Evolutionary conservation across 208 protist species (phyloP).

Genomic region (Trypanosoma platydactyli): DNA sequence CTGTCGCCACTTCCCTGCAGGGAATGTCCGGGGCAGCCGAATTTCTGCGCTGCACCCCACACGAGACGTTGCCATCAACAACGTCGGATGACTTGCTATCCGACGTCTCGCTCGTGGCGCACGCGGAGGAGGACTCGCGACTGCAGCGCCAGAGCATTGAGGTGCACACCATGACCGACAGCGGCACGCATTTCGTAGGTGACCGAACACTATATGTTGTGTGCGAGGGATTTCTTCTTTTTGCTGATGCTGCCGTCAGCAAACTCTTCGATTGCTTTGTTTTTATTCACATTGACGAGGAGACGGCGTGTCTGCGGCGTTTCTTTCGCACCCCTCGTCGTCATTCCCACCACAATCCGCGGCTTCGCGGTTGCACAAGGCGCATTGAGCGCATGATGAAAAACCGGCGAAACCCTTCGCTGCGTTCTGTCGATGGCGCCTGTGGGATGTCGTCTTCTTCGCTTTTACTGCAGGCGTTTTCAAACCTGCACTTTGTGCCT

Average conservation of each 20-base stretch:
- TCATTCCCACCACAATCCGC: slow-evolving; percentile 1
- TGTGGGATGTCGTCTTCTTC: not conserved
- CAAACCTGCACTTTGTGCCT: slow-evolving; percentile 11
- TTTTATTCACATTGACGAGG: slow-evolving; percentile 36
- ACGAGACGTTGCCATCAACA: not conserved
- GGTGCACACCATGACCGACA: not conserved
- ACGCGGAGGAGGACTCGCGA: slow-evolving; percentile 38
- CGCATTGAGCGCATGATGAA: slow-evolving; percentile 42
- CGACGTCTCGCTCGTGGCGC: slow-evolving; percentile 41
- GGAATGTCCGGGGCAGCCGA: slow-evolving; percentile 2
- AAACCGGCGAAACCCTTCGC: slow-evolving; percentile 3
- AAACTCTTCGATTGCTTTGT: slow-evolving; percentile 38
- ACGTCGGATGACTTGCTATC: not conserved
- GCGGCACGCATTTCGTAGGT: not conserved
- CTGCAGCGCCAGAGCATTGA: slow-evolving; percentile 12
- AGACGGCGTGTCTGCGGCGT: slow-evolving; percentile 57
- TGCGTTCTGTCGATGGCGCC: not conserved
- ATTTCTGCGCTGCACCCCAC: not conserved
- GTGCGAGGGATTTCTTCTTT: slow-evolving; percentile 58
- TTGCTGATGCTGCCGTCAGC: slow-evolving; percentile 25
- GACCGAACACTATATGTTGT: slow-evolving; percentile 33
- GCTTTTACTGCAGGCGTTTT: slow-evolving; percentile 2
- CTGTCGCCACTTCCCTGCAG: slow-evolving; percentile 24
- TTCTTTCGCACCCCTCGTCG: slow-evolving; percentile 57
- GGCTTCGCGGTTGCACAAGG: slow-evolving; percentile 14